Base-by-base conservation (phyloP, 2,329 filamentous ascomycete genomes). In the Alternaria sp. region DNA sequence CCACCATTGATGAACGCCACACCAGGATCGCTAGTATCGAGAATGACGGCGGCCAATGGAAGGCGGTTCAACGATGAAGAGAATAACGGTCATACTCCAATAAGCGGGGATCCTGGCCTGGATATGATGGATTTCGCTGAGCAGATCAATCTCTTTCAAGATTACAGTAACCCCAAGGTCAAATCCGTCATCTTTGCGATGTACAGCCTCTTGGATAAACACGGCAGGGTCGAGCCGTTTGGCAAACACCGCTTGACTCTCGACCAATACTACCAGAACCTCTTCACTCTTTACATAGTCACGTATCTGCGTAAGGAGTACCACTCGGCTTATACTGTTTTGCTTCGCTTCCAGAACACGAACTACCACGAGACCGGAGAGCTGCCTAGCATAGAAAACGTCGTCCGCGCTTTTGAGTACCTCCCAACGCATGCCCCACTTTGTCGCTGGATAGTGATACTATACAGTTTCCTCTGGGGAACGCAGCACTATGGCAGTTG, bases 381-480 rank as follows among this genome's bases (percentile, higher is more conserved):
- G 36, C 46, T 50, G 15, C 46, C 46, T 26, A 26, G 13, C 23
- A 25, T 50, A 25, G 46, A 50, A n/a, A n/a, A 25, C 23, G 46
- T 26, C 25, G 46, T 50, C 21, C 36, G 26, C 21, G 52, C 52
- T n/a, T 71, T 70, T 36, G 25, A 67, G 26, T 50, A 67, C 43
- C 54, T 73, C 3, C 63, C 62, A 6, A 17, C 44, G 1, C 11
- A 63, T 4, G 49, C 61, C 11, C 55, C 56, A 5, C 61, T 73
- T 8, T 73, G 70, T 32, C 43, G 54, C 9, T 73, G 70, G 70
- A 47, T 71, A 11, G 54, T 57, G n/a, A 63, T 65, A 10, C 17
- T 70, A 2, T 68, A 57, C 25, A 54, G 59, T 17, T 69, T 66
- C 17, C 46, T 66, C 19, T 70, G 69, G 70, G 19, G 23, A 11